phyloP scores from a whole-genome alignment of 306 rosid species.

The Casuarina glauca region DNA sequence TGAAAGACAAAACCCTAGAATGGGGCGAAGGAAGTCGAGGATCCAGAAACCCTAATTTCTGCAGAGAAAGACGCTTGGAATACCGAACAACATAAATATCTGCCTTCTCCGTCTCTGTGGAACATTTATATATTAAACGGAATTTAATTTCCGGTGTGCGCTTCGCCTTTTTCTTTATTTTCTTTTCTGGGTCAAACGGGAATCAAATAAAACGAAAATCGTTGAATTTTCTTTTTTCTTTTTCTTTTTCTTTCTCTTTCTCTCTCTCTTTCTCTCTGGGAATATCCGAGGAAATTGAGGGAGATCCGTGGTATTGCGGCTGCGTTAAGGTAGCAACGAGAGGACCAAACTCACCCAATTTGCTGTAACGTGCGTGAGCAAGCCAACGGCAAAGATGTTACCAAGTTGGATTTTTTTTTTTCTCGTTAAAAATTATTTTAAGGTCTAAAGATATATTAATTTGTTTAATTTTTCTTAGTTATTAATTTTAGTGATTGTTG shows the following conservation, averaged over 20 bases:
- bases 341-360: neutral
- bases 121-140: neutral
- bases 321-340: neutral
- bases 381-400: no score
- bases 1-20: slow-evolving; percentile 28
- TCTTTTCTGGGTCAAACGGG: neutral
- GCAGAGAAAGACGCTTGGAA: slow-evolving; percentile 39
- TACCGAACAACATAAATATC: slow-evolving; percentile 46
- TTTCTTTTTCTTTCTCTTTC: neutral
- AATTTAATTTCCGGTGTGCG: neutral
- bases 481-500: no score
- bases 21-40: slow-evolving; percentile 36
- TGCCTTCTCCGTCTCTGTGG: slow-evolving; percentile 19
- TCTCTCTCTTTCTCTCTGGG: neutral
- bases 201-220: slow-evolving; percentile 16
- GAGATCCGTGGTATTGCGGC: slow-evolving; percentile 15
- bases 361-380: no score
- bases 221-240: neutral
- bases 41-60: slow-evolving; percentile 60
- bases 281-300: slow-evolving; percentile 2
- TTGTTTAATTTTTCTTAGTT: no score
- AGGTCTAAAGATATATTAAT: no score
- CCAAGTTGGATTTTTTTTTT: no score
- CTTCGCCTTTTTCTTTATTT: neutral
- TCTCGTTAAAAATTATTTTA: no score